Evolutionary conservation across 2,329 filamentous ascomycete genomes (phyloP).

Genomic region (Pyrenophora teres): DNA sequence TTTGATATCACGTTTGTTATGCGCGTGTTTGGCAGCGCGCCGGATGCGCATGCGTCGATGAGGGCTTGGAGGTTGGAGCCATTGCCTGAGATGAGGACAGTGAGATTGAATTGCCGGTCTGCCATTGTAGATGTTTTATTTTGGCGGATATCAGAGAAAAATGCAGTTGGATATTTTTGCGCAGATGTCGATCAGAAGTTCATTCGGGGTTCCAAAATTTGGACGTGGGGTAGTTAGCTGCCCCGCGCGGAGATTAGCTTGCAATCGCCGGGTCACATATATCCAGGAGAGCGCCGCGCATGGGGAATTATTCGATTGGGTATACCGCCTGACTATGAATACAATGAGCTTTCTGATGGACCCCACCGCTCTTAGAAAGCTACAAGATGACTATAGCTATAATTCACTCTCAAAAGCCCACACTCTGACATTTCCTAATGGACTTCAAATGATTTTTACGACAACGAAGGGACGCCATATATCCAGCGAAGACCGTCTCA

Average conservation of each 20-base stretch:
- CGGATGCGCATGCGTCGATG: constrained; percentile 62
- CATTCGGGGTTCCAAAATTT: constrained; percentile 19
- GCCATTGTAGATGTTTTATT: constrained; percentile 19
- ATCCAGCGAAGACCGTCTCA: background rate
- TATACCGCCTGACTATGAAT: constrained; percentile 9
- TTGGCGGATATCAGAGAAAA: background rate
- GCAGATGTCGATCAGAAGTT: constrained; percentile 1
- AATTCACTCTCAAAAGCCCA: too few relatives aligned
- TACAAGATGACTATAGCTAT: too few relatives aligned
- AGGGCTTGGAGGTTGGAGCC: constrained; percentile 82
- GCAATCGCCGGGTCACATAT: constrained; percentile 5
- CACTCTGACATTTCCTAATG: too few relatives aligned
- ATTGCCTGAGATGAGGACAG: constrained; percentile 65
- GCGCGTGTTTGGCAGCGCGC: constrained; percentile 55
- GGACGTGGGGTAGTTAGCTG: constrained; percentile 32
- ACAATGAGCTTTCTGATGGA: background rate
- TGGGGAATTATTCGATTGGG: constrained; percentile 4
- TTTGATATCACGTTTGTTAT: constrained; percentile 67
- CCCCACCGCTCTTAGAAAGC: too few relatives aligned
- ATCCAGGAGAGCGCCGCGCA: background rate
- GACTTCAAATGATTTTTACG: too few relatives aligned
- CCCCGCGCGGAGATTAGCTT: constrained; percentile 16
- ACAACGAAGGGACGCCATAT: background rate
- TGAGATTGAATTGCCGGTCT: constrained; percentile 55
- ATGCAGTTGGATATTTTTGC: background rate